Evolutionary conservation across 169 alveolate species (phyloP), one percentile per base, ranked within the genome.

Genomic region (Perkinsus marinus): DNA sequence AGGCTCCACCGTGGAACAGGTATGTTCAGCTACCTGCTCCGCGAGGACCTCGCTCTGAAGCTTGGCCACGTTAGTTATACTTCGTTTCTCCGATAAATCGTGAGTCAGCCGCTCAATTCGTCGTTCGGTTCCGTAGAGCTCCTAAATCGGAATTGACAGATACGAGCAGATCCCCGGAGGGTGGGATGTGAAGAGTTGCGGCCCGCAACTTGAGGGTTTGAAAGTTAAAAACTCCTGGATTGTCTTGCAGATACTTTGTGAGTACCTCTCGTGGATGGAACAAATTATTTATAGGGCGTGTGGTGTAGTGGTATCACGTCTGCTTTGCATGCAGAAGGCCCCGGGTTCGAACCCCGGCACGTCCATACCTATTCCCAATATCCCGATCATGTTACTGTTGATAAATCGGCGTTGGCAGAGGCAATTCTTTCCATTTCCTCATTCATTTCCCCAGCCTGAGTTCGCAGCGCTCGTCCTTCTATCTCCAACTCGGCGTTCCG

Each of bases 11-110:
- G 22, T 2, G 79, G 37, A 19, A 57, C 7, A 30, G 5, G 79
- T 16, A 30, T 30, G 9, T 13, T 16, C 36, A 30, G 46, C 39
- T 37, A 91, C 92, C 90, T 91, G 92, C 90, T 91, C 92, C 26
- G 90, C 39, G 22, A 91, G 92, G 34, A 91, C 92, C 39, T 91
- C 92, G 68, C 41, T 46, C 68, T 91, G 69, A 43, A 57, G 92
- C 90, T 91, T 57, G 22, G 79, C 79, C 22, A 57, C 22, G 79
- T 57, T 16, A 26, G 37, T 26, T 16, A 57, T 13, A 30, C 22
- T 57, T 2, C 22, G 3, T 30, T 57, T 2, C 79, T 57, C 79
- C 30, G 34, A 26, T 57, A 57, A 26, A 13, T 26, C 34, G 37
- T 30, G 79, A 2, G 79, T 13, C 37, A 57, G 79, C 26, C 79